A percentile compares a stretch with the other conserved stretches of the same genome.
Conservation (phyloP, 495 filamentous ascomycete species). For the Xylaria telfairii region DNA sequence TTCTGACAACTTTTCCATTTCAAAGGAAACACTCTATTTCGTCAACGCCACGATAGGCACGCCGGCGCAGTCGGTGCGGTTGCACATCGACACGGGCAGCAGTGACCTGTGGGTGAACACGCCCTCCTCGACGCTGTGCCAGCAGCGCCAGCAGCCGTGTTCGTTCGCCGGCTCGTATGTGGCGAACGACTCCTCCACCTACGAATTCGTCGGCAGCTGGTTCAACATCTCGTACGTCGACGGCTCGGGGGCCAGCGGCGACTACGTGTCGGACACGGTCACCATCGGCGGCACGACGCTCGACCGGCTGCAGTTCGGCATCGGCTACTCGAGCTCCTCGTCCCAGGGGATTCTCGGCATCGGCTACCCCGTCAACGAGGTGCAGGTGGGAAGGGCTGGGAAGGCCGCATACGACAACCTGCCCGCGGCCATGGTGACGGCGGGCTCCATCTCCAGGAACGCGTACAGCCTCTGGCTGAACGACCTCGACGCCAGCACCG, state of each 20-base stretch:
- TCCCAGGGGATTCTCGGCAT: conserved; percentile 86
- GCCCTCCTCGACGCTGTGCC: conserved; percentile 66
- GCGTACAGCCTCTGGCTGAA: conserved; percentile 93
- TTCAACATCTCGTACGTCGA: conserved; percentile 96
- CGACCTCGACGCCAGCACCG: conserved; percentile 74
- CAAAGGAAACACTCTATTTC: conserved; percentile 69
- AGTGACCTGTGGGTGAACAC: conserved; percentile 91
- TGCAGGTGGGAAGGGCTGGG: conserved; percentile 68
- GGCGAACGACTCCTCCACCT: conserved; percentile 81
- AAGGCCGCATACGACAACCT: conserved; percentile 76
- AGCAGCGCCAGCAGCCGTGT: conserved; percentile 54
- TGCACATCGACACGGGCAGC: conserved; percentile 84
- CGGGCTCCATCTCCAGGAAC: conserved; percentile 74
- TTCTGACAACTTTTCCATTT: too few relatives aligned
- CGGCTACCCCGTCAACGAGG: conserved; percentile 85
- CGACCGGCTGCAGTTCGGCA: conserved; percentile 78
- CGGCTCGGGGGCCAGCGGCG: conserved; percentile 77
- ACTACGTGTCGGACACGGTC: conserved; percentile 84
- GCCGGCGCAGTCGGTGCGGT: conserved; percentile 64
- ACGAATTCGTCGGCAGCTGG: conserved; percentile 72
- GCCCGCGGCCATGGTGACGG: conserved; percentile 72
- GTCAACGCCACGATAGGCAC: conserved; percentile 76
- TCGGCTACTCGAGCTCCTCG: conserved; percentile 78
- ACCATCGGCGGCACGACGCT: conserved; percentile 68
- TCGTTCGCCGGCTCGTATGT: conserved; percentile 67